phyloP scores from a whole-genome alignment of 1,284 basidiomycete genomes.

The Jaminaea rosea region DNA sequence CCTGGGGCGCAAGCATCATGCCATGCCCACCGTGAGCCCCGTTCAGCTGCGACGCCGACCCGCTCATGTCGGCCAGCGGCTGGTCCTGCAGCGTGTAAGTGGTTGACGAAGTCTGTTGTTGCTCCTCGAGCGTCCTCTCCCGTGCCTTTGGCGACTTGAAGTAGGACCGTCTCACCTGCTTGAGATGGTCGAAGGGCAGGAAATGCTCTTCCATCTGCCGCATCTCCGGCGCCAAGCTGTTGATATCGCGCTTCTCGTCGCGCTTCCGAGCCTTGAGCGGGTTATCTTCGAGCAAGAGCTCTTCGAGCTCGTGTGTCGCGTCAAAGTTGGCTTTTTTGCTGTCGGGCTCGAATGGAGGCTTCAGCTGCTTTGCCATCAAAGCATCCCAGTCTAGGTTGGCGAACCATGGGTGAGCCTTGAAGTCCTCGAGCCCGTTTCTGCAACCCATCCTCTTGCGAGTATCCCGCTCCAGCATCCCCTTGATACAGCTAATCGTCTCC shows the following conservation, averaged over 20 bases:
- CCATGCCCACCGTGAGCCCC: no score
- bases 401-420: conserved; percentile 81
- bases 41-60: no score
- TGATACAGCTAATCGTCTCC: conserved; percentile 30
- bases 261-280: conserved; percentile 88
- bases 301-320: conserved; percentile 95
- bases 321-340: conserved; percentile 99
- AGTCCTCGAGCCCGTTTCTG: conserved; percentile 57
- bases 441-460: conserved; percentile 71
- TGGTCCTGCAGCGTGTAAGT: conserved; percentile 31
- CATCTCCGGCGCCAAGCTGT: conserved; percentile 78
- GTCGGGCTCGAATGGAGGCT: conserved; percentile 83
- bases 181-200: conserved; percentile 38
- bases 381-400: conserved; percentile 73
- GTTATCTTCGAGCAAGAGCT: conserved; percentile 89
- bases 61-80: conserved; percentile 29
- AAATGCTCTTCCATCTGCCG: conserved; percentile 93
- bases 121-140: conserved; percentile 7
- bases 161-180: conserved; percentile 30
- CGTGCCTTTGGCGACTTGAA: conserved; percentile 12
- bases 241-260: conserved; percentile 77
- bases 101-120: conserved; percentile 22
- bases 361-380: conserved; percentile 63
- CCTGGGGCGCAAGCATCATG: no score
- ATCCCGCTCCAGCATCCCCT: conserved; percentile 67